phyloP scores from a whole-genome alignment of 805 yeast genomes.

The Candida hungchunana region DNA sequence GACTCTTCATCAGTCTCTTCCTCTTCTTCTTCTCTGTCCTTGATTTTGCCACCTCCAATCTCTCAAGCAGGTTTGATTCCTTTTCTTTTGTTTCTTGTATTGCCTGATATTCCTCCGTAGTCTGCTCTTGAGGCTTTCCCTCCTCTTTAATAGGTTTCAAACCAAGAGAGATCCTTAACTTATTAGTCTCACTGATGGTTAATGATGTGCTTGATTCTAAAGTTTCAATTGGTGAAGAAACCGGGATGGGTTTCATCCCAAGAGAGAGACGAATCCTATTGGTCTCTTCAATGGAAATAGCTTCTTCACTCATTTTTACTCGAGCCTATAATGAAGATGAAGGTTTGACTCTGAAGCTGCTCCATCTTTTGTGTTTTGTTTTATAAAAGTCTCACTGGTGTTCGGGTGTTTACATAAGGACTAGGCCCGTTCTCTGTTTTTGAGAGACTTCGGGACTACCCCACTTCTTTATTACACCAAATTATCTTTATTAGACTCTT shows the following conservation, averaged over 20 bases:
- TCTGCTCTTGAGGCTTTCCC: background rate
- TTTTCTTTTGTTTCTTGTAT: conserved; percentile 1
- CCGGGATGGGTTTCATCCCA: conserved; percentile 48
- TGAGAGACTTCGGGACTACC: no score
- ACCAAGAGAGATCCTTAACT: conserved; percentile 23
- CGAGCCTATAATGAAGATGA: no score
- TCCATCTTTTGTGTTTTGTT: no score
- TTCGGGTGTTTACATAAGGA: no score
- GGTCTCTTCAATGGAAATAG: conserved; percentile 47
- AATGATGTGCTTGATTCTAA: background rate
- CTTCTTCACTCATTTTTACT: conserved; percentile 19
- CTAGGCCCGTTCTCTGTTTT: no score
- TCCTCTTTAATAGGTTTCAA: conserved; percentile 19
- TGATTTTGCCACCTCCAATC: conserved; percentile 14
- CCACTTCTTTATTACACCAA: no score
- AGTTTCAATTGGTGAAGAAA: background rate
- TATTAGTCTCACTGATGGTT: conserved; percentile 21
- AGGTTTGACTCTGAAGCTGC: no score
- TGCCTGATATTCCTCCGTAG: conserved; percentile 17
- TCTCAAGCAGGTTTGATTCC: conserved; percentile 13
- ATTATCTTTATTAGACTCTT: no score
- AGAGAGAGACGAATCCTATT: conserved; percentile 46
- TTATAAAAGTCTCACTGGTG: no score
- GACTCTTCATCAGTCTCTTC: conserved; percentile 8
- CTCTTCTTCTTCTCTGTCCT: conserved; percentile 15